phyloP scores from a whole-genome alignment of 805 yeast species.

The Wickerhamiella parazyma region DNA sequence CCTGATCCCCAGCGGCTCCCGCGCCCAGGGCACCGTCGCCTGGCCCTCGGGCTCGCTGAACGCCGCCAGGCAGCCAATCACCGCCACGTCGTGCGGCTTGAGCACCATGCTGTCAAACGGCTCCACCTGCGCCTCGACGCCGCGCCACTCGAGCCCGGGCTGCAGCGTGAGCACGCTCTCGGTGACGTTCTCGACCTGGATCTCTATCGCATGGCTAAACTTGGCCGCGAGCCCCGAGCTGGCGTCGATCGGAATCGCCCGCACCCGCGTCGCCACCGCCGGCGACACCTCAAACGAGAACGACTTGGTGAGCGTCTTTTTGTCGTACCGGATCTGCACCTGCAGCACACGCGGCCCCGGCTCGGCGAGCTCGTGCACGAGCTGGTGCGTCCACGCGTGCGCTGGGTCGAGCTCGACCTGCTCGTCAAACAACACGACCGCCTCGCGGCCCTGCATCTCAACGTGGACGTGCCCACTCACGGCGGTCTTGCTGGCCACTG shows the following conservation, averaged over 20 bases:
- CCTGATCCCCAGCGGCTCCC: slow-evolving; percentile 27
- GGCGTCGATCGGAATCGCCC: slow-evolving; percentile 9
- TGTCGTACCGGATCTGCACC: slow-evolving; percentile 17
- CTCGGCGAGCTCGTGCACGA: slow-evolving; percentile 19
- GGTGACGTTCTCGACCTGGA: slow-evolving; percentile 26
- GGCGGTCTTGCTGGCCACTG: not conserved
- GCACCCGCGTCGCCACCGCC: slow-evolving; percentile 24
- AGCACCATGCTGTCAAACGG: slow-evolving; percentile 11
- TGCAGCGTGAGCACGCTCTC: slow-evolving; percentile 17
- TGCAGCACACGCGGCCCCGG: slow-evolving; percentile 22
- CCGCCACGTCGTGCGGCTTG: slow-evolving; percentile 22
- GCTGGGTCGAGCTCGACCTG: not conserved
- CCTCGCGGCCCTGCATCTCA: not conserved
- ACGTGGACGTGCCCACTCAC: not conserved
- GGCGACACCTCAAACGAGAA: slow-evolving; percentile 23
- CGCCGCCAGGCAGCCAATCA: slow-evolving; percentile 17
- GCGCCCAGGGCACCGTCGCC: slow-evolving; percentile 20
- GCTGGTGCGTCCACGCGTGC: not conserved
- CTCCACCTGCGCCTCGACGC: not conserved
- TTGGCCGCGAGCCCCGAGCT: slow-evolving; percentile 9
- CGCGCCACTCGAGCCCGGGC: not conserved
- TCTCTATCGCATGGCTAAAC: slow-evolving; percentile 19
- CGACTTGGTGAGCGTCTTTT: slow-evolving; percentile 17
- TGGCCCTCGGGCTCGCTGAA: not conserved
- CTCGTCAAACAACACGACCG: not conserved